Base-by-base conservation (phyloP, 2,329 filamentous ascomycete genomes). In the Calonectria hongkongensis region DNA sequence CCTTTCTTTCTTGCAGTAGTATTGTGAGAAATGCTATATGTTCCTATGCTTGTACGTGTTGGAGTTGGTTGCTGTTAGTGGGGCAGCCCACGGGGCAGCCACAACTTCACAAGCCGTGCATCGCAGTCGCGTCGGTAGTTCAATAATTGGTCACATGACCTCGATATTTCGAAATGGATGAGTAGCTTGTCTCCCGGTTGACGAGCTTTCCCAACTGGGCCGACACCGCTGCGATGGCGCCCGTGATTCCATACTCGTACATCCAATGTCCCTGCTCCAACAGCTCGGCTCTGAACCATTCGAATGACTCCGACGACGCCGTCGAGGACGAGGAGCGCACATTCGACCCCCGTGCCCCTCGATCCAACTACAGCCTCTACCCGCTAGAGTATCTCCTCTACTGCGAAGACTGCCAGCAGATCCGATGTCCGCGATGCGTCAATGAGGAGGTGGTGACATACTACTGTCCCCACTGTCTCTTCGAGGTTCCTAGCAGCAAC, bases 381-480 rank as follows among this genome's bases (percentile, higher is more conserved):
- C 96, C 97, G 0, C 92, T 98, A 54, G 96, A 98, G 81, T 93
- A 98, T 82, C 90, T 99, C 30, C 90, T 98, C 48, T 99, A 98
- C 87, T 99, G 97, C 87, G 96, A 98, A 82, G 97, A 98, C 83
- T 99, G 97, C 84, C 95, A 98, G 82, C 94, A 98, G 84, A 98
- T 98, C 74, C 94, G 97, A 78, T 99, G 97, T 82, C 94, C 95
- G 7, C 90, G 95, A 85, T 99, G 97, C 81, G 94, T 97, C 67
- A 91, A 93, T 60, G 97, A 99, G 82, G 97, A 99, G 85, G 95
- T 98, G 68, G 92, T 98, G 60, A 97, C 95, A 67, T 98, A 95
- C 89, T 99, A 95, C 85, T 99, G 97, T 81, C 97, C 97, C 6
- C 96, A 92, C 82, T 99, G 97, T 83, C 86, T 99, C 70, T 98